phyloP scores from a whole-genome alignment of 75 land plant species.

The Adiantum capillusveneris region DNA sequence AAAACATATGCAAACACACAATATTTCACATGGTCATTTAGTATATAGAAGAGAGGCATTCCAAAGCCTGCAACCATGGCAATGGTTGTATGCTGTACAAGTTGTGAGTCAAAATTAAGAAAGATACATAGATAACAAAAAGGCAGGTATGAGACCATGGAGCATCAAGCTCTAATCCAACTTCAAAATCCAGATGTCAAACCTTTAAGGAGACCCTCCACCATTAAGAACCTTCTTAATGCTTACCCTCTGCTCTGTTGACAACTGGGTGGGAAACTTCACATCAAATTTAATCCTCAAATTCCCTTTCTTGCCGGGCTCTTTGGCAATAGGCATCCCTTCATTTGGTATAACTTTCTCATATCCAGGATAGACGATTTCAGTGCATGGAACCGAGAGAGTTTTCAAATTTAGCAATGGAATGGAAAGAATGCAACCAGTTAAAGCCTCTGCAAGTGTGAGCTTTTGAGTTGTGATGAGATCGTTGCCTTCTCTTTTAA shows the following conservation, averaged over 20 bases:
- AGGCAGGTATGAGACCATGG: too few species aligned
- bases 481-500: slow-evolving; percentile 66
- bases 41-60: too few species aligned
- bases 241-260: slow-evolving; percentile 28
- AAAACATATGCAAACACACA: too few species aligned
- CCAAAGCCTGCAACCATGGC: too few species aligned
- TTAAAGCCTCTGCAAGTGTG: slow-evolving; percentile 55
- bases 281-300: slow-evolving; percentile 44
- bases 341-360: slow-evolving; percentile 62
- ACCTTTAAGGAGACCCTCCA: slow-evolving; percentile 4
- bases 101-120: too few species aligned
- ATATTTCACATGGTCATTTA: too few species aligned
- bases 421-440: slow-evolving; percentile 38
- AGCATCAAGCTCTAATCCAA: too few species aligned
- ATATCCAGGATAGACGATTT: slow-evolving; percentile 43
- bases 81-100: too few species aligned
- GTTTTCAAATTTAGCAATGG: slow-evolving; percentile 44
- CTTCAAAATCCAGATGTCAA: too few species aligned
- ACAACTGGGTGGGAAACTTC: slow-evolving; percentile 42
- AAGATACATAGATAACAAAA: too few species aligned
- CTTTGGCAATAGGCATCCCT: slow-evolving; percentile 56
- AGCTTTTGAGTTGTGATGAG: slow-evolving; percentile 45
- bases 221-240: slow-evolving; percentile 7
- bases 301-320: slow-evolving; percentile 42
- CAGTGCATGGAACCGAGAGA: slow-evolving; percentile 32